Percentiles rank a stretch among this genome's conserved stretches.
Conservation (phyloP, 768 basidiomycete genomes). For the Tylopilus sp. region DNA sequence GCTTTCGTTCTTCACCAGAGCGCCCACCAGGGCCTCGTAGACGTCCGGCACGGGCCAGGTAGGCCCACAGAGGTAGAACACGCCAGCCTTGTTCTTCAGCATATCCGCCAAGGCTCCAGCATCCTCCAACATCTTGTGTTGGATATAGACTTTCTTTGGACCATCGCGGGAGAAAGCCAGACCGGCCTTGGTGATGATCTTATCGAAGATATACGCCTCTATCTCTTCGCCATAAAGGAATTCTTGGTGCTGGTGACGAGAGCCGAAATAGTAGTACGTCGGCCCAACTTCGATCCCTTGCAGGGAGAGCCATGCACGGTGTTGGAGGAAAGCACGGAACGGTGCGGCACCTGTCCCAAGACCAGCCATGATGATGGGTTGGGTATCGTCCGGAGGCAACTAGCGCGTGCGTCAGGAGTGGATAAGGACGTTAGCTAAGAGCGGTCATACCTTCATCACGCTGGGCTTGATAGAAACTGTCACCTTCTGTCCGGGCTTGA, state of each 20-base stretch:
- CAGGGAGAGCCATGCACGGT: constrained; percentile 78
- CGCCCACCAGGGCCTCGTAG: constrained; percentile 85
- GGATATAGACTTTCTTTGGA: constrained; percentile 93
- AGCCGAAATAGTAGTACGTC: constrained; percentile 97
- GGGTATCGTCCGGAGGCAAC: constrained; percentile 79
- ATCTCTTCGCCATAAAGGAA: constrained; percentile 97
- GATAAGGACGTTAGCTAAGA: not conserved
- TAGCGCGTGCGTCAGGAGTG: constrained; percentile 29
- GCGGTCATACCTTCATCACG: constrained; percentile 85
- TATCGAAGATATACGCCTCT: constrained; percentile 86
- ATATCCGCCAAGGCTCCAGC: constrained; percentile 70
- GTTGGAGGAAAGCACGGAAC: constrained; percentile 98
- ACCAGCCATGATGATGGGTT: constrained; percentile 98
- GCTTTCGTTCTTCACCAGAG: constrained; percentile 70
- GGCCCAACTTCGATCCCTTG: constrained; percentile 85
- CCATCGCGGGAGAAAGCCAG: constrained; percentile 96
- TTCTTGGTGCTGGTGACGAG: constrained; percentile 91
- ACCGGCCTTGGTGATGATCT: constrained; percentile 84
- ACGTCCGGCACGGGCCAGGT: constrained; percentile 99
- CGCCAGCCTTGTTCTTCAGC: constrained; percentile 70
- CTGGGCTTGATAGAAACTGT: constrained; percentile 98
- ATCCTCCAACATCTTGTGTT: constrained; percentile 96
- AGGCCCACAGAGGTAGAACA: constrained; percentile 96
- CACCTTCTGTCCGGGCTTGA: constrained; percentile 86
- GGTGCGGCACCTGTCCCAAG: constrained; percentile 98